Percentiles rank a stretch among this genome's conserved stretches.
Evolutionary conservation across 2,329 filamentous ascomycete species (phyloP).

Genomic region (Colletotrichum spaethianum): DNA sequence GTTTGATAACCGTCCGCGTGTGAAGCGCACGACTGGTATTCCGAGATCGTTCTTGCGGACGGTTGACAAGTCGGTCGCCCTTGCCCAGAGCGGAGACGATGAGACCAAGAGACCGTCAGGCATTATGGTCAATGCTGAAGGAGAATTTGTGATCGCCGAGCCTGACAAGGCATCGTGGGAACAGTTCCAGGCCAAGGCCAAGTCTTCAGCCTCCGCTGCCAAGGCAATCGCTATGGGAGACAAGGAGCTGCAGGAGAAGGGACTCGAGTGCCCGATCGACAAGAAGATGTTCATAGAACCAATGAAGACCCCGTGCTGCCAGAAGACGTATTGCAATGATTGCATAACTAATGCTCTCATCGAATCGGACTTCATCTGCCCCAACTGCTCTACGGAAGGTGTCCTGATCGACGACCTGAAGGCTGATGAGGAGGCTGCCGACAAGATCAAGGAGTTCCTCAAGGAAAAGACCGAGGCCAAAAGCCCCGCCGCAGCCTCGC

Average conservation of each 20-base stretch:
- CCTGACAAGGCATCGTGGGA: conserved; percentile 97
- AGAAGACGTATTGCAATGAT: conserved; percentile 98
- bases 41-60: conserved; percentile 96
- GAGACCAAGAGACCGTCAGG: conserved; percentile 85
- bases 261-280: conserved; percentile 95
- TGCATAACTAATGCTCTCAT: conserved; percentile 99
- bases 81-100: conserved; percentile 82
- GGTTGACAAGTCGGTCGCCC: conserved; percentile 88
- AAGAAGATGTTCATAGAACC: conserved; percentile 98
- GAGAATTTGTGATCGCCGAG: conserved; percentile 96
- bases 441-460: conserved; percentile 83
- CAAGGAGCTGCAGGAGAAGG: conserved; percentile 89
- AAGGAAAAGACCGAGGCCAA: conserved; percentile 71
- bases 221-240: conserved; percentile 83
- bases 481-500: conserved; percentile 57
- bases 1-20: conserved; percentile 91
- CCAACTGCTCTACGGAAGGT: conserved; percentile 89
- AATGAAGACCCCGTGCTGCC: conserved; percentile 98
- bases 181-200: conserved; percentile 94
- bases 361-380: conserved; percentile 97
- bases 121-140: conserved; percentile 97
- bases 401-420: conserved; percentile 94
- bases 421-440: conserved; percentile 82
- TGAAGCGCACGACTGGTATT: conserved; percentile 97
- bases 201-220: conserved; percentile 86